phyloP scores from a whole-genome alignment of 768 basidiomycete species.

The Trametes cingulata region DNA sequence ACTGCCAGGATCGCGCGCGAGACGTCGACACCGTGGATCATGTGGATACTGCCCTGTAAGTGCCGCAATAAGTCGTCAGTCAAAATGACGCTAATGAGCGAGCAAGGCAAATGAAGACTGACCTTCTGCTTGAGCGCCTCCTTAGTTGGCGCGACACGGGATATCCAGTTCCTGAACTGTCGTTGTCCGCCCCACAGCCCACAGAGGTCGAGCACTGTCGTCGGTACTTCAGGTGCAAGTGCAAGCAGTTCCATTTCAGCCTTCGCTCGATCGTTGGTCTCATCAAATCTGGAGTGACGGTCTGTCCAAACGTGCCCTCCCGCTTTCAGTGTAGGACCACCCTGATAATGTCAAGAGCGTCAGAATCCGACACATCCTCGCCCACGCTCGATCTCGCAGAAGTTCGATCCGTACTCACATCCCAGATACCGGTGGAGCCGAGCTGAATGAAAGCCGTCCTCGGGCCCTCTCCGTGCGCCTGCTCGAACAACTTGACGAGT shows the following conservation, averaged over 20 bases:
- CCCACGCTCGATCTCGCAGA: too few species aligned
- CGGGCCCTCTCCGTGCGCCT: constrained; percentile 33
- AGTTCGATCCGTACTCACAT: constrained; percentile 51
- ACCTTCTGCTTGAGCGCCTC: constrained; percentile 54
- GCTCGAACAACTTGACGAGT: constrained; percentile 47
- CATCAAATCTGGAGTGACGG: constrained; percentile 48
- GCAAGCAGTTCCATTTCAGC: constrained; percentile 59
- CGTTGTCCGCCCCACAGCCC: constrained; percentile 65
- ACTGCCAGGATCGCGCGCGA: constrained; percentile 62
- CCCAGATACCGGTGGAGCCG: constrained; percentile 63
- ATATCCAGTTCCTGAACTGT: constrained; percentile 51
- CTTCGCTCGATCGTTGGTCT: constrained; percentile 43
- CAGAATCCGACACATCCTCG: background rate
- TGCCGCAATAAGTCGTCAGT: background rate
- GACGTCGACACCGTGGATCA: constrained; percentile 63
- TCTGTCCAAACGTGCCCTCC: constrained; percentile 45
- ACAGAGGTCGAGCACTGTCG: constrained; percentile 60
- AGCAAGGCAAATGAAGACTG: too few species aligned
- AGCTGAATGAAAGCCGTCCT: constrained; percentile 54
- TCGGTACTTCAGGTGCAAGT: constrained; percentile 37
- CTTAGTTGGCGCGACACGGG: constrained; percentile 54
- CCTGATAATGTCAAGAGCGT: constrained; percentile 19
- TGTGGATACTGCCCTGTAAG: constrained; percentile 54
- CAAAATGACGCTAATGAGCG: too few species aligned
- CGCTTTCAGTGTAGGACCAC: constrained; percentile 29